Evolutionary conservation across 768 basidiomycete species (phyloP), one percentile per base, ranked within the genome.

Genomic region (Crassisporium funariophilum): DNA sequence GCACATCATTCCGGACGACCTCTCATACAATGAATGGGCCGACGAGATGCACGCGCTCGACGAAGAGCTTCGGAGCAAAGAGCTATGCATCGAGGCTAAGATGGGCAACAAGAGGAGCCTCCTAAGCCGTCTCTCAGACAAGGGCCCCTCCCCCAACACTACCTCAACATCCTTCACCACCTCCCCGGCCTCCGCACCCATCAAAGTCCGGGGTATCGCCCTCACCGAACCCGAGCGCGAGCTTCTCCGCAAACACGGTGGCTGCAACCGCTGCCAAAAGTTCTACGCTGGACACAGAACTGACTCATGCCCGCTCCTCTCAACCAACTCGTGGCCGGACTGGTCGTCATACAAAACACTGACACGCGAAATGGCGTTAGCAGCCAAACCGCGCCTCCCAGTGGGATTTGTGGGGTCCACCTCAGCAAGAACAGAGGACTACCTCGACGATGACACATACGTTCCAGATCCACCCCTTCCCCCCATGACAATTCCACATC

Each of bases 211-310:
- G n/a, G n/a, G n/a, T n/a, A n/a, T n/a, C n/a, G n/a, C n/a, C n/a
- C n/a, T n/a, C n/a, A n/a, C n/a, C n/a, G n/a, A n/a, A n/a, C n/a
- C n/a, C n/a, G n/a, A n/a, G n/a, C n/a, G n/a, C n/a, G n/a, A 17
- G 17, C 43, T 61, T 5, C 47, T 57, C 34, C 42, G 49, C 10
- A 15, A 54, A 5, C 41, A 55, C 17, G 43, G 47, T 1, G 57
- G 57, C 13, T 61, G 57, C 35, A 44, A 24, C 24, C n/a, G 35
- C 8, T 58, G 59, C 41, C 45, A 51, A 19, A 20, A 33, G 6
- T 54, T 53, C 33, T 53, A 53, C 36, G 37, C 40, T 5, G 51
- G 44, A 19, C 57, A 55, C 29, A 34, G 40, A 15, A 36, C 38
- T 22, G 49, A 15, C 25, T 31, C 11, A 31, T 51, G 55, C 46